Evolutionary conservation across 805 yeast species (phyloP), one percentile per base, ranked within the genome.

Genomic region (Tetrapisispora phaffii): DNA sequence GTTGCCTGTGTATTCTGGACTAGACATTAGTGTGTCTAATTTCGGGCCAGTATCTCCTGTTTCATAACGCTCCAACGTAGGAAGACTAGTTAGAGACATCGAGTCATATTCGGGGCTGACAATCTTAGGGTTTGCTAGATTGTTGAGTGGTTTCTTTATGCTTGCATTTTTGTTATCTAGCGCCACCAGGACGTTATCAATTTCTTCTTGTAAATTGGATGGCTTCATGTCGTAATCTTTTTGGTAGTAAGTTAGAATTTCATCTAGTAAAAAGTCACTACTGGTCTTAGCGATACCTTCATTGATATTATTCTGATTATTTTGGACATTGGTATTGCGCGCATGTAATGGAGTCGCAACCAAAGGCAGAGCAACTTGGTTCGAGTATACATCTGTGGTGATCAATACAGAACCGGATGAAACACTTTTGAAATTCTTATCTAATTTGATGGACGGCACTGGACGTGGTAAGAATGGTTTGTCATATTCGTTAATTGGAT

Each of bases 201-300:
- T 48, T 37, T 55, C 60, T 12, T 40, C 34, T 23, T 50, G 41
- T 15, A 56, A 46, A 2, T 41, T 43, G 10, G 35, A 24, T 4
- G 46, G 43, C 4, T 31, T 37, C 13, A 22, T 41, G 3, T 42
- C 29, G 12, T 28, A 26, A 4, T 29, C 44, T n/a, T 31, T 37
- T n/a, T 47, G 22, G 22, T 59, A 61, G 12, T 57, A 58, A 3
- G 53, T 50, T 17, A 61, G 31, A 10, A 61, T 59, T 40, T 61
- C 63, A 40, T 61, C 60, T 39, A 56, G 52, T 10, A 60, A 41
- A 12, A 47, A 22, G 21, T 59, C 64, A 38, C 58, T 58, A 12
- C 46, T 34, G 26, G 50, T 47, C 39, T 50, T 50, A 1, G 9
- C 22, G 2, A 34, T 28, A 2, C 20, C 20, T 2, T 8, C 13